Evolutionary conservation across 345 rosid species (phyloP).

Genomic region (Theobroma cacao): DNA sequence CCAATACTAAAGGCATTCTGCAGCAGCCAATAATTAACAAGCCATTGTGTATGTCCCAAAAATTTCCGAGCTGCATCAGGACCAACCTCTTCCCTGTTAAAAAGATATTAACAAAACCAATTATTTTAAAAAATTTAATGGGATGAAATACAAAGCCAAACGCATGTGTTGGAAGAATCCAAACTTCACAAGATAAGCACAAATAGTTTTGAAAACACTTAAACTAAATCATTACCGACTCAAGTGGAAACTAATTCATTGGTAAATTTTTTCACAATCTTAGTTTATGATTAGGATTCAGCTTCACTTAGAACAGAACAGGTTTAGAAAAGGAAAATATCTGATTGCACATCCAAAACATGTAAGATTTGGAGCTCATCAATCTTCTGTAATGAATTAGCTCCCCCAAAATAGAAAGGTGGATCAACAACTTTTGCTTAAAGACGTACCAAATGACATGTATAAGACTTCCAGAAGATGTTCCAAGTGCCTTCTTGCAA

Average conservation of each 20-base stretch:
- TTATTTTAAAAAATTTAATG: background rate
- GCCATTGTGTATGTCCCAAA: constrained; percentile 99
- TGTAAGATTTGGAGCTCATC: background rate
- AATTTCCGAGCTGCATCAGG: constrained; percentile 99
- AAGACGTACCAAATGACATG: constrained; percentile 85
- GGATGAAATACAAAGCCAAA: background rate
- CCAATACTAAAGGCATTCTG: constrained; percentile 96
- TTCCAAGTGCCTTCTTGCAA: constrained; percentile 95
- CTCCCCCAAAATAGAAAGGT: background rate
- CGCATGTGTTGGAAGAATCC: background rate
- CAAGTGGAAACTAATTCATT: background rate
- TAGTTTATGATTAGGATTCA: background rate
- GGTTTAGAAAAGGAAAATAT: background rate
- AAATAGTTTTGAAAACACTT: background rate
- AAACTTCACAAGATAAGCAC: background rate
- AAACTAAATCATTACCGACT: background rate
- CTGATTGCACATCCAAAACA: background rate
- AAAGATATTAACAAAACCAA: background rate
- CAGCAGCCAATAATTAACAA: constrained; percentile 97
- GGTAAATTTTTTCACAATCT: background rate
- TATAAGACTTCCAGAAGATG: constrained; percentile 89
- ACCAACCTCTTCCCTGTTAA: constrained; percentile 95
- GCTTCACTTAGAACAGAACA: background rate
- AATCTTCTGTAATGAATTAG: background rate
- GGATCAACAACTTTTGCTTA: background rate